Evolutionary conservation across 768 basidiomycete species (phyloP).

Genomic region (Kwoniella europaea): DNA sequence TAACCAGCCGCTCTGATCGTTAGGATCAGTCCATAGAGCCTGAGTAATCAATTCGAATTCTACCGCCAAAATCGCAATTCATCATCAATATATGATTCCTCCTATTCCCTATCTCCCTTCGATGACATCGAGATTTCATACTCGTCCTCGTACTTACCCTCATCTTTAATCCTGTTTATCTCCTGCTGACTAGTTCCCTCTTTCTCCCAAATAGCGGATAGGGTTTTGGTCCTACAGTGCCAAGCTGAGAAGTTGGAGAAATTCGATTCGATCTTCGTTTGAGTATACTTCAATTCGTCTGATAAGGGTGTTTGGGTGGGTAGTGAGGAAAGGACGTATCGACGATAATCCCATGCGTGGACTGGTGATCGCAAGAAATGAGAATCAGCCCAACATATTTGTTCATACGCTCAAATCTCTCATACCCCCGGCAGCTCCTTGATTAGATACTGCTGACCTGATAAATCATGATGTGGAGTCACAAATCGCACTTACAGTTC

Average conservation of each 20-base stretch:
- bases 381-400: background rate
- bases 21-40: constrained; percentile 94
- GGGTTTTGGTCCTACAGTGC: constrained; percentile 91
- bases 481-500: constrained; percentile 71
- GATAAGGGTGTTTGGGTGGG: constrained; percentile 62
- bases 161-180: constrained; percentile 66
- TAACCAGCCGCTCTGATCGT: constrained; percentile 96
- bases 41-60: constrained; percentile 92
- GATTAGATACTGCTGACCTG: background rate
- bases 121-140: no score
- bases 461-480: background rate
- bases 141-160: constrained; percentile 63
- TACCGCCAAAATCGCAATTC: constrained; percentile 55
- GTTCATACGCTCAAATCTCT: background rate
- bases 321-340: constrained; percentile 78
- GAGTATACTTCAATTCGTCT: constrained; percentile 84
- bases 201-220: constrained; percentile 68
- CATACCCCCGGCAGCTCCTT: background rate
- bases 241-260: constrained; percentile 99
- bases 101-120: no score
- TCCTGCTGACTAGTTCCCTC: constrained; percentile 60
- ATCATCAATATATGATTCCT: background rate
- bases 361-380: constrained; percentile 63
- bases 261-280: constrained; percentile 85
- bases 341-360: constrained; percentile 91